phyloP scores from a whole-genome alignment of 2,329 filamentous ascomycete species.

The Xylaria sp. region DNA sequence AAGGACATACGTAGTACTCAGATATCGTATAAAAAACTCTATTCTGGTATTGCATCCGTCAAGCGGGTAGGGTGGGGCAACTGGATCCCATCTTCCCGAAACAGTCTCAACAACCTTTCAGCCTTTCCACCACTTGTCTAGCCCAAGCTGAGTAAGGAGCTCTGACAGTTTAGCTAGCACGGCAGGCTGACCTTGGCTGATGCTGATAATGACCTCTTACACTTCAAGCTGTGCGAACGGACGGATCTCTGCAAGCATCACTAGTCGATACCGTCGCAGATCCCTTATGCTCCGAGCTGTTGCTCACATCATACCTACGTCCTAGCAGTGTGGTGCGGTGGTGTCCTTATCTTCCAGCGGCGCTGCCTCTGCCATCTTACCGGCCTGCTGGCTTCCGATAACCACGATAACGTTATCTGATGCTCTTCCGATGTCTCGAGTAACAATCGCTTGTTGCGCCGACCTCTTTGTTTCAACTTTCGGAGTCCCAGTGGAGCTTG shows the following conservation, averaged over 20 bases:
- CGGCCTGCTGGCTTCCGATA: neutral
- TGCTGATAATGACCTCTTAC: neutral
- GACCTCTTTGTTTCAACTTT: constrained; percentile 8
- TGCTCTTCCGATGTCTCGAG: neutral
- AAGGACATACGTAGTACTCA: too few relatives aligned
- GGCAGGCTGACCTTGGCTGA: too few relatives aligned
- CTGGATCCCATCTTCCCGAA: constrained; percentile 20
- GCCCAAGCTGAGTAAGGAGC: neutral
- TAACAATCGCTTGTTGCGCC: neutral
- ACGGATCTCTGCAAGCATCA: constrained; percentile 9
- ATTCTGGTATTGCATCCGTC: too few relatives aligned
- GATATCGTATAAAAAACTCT: too few relatives aligned
- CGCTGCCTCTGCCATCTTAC: neutral
- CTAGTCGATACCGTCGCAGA: constrained; percentile 12
- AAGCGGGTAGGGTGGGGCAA: neutral
- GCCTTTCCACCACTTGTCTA: neutral
- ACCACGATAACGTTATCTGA: neutral
- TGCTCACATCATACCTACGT: neutral
- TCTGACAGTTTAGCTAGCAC: too few relatives aligned
- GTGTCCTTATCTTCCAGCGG: neutral
- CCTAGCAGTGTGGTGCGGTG: too few relatives aligned
- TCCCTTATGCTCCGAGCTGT: constrained; percentile 25
- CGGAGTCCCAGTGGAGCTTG: neutral
- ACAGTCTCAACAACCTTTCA: constrained; percentile 7
- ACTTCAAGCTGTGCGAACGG: constrained; percentile 9